A percentile compares a stretch with the other conserved stretches of the same genome.
These are phyloP conservation scores for Aaosphaeria arxii DNA, from an alignment of 2,329 filamentous ascomycete species.

Conservation along the genomic window DNA sequence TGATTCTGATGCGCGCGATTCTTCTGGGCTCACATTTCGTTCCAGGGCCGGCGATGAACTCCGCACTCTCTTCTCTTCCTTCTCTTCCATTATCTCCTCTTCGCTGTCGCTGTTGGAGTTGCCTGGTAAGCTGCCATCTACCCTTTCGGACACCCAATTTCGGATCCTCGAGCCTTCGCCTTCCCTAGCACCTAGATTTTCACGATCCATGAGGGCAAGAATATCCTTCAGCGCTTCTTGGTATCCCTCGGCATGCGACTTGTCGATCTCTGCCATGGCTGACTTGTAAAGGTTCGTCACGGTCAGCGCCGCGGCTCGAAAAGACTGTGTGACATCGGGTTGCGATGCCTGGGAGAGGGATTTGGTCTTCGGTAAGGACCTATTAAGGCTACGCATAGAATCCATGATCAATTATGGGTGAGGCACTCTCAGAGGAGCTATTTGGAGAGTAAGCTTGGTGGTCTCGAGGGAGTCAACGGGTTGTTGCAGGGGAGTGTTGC, in stretches of 20 bases:
- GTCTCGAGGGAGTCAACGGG: neutral
- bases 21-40: conserved; percentile 46
- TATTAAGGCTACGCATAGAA: conserved; percentile 42
- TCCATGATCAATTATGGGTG: conserved; percentile 22
- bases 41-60: conserved; percentile 59
- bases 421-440: too few relatives aligned
- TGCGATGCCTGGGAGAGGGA: conserved; percentile 26
- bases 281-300: conserved; percentile 97
- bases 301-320: conserved; percentile 87
- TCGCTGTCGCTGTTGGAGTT: conserved; percentile 62
- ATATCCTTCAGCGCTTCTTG: conserved; percentile 93
- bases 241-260: conserved; percentile 77
- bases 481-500: neutral
- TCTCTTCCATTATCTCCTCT: conserved; percentile 60
- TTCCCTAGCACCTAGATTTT: conserved; percentile 73
- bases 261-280: conserved; percentile 72
- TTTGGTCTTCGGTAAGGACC: conserved; percentile 35
- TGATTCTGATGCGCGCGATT: conserved; percentile 27
- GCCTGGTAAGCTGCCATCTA: conserved; percentile 60
- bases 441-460: neutral
- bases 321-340: conserved; percentile 71
- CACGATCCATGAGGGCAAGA: conserved; percentile 77
- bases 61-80: conserved; percentile 58
- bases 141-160: conserved; percentile 66
- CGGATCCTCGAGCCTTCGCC: conserved; percentile 70